Conservation (phyloP, 2,329 filamentous ascomycete genomes). For the Emmonsia crescens region DNA sequence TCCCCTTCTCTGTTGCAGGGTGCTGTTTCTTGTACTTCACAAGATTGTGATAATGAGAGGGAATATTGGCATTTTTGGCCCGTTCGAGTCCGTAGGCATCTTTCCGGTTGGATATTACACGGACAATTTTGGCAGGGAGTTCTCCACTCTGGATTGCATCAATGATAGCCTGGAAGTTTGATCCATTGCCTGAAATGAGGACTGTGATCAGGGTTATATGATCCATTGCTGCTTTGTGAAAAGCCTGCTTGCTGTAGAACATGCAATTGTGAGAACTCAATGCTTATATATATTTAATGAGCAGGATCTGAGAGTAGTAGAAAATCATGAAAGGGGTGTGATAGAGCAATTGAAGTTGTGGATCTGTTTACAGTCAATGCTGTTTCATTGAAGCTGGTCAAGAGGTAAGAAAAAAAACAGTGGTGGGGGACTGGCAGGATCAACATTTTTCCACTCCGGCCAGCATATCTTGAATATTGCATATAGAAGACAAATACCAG, state of each 20-base stretch:
- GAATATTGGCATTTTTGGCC: constrained; percentile 51
- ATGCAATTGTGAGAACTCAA: neutral
- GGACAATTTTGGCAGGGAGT: constrained; percentile 46
- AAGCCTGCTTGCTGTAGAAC: neutral
- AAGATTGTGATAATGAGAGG: constrained; percentile 72
- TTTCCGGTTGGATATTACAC: constrained; percentile 57
- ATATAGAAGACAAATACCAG: neutral
- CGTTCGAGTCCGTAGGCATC: constrained; percentile 54
- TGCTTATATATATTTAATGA: neutral
- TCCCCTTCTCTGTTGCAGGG: constrained; percentile 41
- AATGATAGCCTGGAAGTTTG: constrained; percentile 69
- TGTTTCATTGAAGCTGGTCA: neutral
- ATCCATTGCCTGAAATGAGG: constrained; percentile 62
- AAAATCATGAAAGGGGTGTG: neutral
- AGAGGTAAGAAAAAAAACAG: neutral
- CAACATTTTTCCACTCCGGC: neutral
- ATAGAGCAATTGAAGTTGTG: neutral
- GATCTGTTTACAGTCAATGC: no score
- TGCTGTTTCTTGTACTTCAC: constrained; percentile 64
- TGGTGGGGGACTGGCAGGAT: neutral
- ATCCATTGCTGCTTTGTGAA: neutral
- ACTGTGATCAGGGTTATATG: constrained; percentile 48
- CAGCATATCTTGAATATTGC: neutral
- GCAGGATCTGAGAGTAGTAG: no score
- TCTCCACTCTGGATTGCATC: constrained; percentile 42